Evolutionary conservation across 75 land plant species (phyloP).

Genomic region (Isoetes taiwanensis): DNA sequence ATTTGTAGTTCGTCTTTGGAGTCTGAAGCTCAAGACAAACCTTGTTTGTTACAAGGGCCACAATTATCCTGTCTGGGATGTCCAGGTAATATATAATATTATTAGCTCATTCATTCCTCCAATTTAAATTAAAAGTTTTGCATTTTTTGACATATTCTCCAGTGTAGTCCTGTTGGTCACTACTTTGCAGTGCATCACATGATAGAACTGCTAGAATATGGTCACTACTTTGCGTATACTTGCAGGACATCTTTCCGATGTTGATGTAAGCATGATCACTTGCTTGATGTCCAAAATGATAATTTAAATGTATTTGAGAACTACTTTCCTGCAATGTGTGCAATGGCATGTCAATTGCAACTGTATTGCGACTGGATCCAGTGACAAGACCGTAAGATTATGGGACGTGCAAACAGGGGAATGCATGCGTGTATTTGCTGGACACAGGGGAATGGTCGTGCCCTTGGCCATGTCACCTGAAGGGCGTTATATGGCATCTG

Average conservation of each 20-base stretch:
- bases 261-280: conserved; percentile 59
- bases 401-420: conserved; percentile 98
- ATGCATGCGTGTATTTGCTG: conserved; percentile 87
- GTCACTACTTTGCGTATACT: conserved; percentile 83
- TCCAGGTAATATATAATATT: conserved; percentile 44
- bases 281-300: neutral
- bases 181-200: conserved; percentile 95
- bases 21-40: conserved; percentile 76
- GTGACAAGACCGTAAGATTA: conserved; percentile 90
- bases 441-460: conserved; percentile 83
- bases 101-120: neutral
- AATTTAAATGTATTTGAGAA: neutral
- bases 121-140: neutral
- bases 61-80: conserved; percentile 99
- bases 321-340: conserved; percentile 53
- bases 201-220: conserved; percentile 95
- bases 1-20: conserved; percentile 95
- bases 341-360: conserved; percentile 99
- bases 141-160: conserved; percentile 17
- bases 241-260: conserved; percentile 98
- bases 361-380: conserved; percentile 97
- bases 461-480: conserved; percentile 96
- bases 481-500: conserved; percentile 97
- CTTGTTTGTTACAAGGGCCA: conserved; percentile 97
- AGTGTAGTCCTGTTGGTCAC: conserved; percentile 97